These are phyloP conservation scores for Rhizopus sp. DNA, from an alignment of 371 early-diverging fungal species.

Conservation along the genomic window DNA sequence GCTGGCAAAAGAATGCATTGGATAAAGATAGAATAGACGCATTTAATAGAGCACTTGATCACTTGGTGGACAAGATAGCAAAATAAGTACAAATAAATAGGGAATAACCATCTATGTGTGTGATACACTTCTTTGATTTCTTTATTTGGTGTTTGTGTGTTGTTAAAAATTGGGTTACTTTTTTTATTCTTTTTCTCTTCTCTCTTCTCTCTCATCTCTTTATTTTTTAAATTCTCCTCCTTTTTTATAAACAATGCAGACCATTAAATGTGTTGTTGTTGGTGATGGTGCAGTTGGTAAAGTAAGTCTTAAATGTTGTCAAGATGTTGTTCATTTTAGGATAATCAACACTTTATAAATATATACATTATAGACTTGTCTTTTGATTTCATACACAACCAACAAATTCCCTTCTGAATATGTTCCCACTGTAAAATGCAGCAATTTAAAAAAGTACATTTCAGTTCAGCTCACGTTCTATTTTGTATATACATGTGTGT, in stretches of 20 bases:
- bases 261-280: slow-evolving; percentile 95
- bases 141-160: background rate
- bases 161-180: slow-evolving; percentile 1
- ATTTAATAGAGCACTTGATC: slow-evolving; percentile 6
- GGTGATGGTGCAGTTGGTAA: slow-evolving; percentile 99
- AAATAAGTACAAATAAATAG: too few species aligned
- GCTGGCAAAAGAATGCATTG: slow-evolving; percentile 38
- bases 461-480: slow-evolving; percentile 1
- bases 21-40: slow-evolving; percentile 6
- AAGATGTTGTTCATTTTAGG: background rate
- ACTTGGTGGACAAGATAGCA: too few species aligned
- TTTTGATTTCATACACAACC: slow-evolving; percentile 98
- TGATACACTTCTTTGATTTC: background rate
- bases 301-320: slow-evolving; percentile 46
- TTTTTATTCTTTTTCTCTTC: slow-evolving; percentile 1
- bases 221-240: background rate
- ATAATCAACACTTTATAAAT: background rate
- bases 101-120: background rate
- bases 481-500: background rate
- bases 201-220: too few species aligned
- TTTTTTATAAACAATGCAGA: slow-evolving; percentile 62
- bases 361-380: slow-evolving; percentile 75
- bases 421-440: slow-evolving; percentile 86
- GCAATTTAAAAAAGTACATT: background rate
- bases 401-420: slow-evolving; percentile 99